phyloP scores from a whole-genome alignment of 495 filamentous ascomycete species.

The Tuber aestivum region DNA sequence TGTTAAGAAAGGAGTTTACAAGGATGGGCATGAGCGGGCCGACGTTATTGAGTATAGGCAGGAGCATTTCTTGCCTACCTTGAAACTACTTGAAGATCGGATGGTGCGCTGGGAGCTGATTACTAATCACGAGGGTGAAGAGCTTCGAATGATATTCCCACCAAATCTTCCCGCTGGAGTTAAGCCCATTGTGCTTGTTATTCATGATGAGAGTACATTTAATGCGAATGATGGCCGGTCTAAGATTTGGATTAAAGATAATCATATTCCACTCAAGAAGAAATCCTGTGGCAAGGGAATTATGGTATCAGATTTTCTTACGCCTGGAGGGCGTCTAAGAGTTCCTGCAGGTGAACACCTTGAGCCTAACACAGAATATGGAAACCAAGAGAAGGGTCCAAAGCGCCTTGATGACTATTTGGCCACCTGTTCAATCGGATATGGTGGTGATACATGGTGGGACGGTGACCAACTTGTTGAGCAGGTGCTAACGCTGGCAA shows the following conservation, averaged over 20 bases:
- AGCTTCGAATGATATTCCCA: background rate
- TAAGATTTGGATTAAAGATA: background rate
- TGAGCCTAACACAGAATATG: background rate
- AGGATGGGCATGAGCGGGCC: background rate
- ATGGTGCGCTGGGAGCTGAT: background rate
- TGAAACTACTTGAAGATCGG: background rate
- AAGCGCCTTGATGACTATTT: too few species aligned
- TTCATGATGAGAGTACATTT: background rate
- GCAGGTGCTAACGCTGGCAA: background rate
- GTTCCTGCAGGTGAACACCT: background rate
- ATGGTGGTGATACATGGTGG: slow-evolving; percentile 8
- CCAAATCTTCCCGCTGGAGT: background rate
- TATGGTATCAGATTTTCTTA: slow-evolving; percentile 2
- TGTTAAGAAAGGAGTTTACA: background rate
- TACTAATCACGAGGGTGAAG: background rate
- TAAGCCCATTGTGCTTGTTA: background rate
- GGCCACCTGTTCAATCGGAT: background rate
- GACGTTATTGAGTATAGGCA: background rate
- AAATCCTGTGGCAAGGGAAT: background rate
- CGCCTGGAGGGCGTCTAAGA: background rate
- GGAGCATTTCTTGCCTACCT: background rate
- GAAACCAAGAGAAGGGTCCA: background rate
- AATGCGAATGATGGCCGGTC: background rate
- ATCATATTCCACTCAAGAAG: background rate
- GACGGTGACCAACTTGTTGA: background rate